These are phyloP conservation scores for Aegilops speltoides DNA, from an alignment of 176 grass and related monocot genomes.

Conservation along the genomic window DNA sequence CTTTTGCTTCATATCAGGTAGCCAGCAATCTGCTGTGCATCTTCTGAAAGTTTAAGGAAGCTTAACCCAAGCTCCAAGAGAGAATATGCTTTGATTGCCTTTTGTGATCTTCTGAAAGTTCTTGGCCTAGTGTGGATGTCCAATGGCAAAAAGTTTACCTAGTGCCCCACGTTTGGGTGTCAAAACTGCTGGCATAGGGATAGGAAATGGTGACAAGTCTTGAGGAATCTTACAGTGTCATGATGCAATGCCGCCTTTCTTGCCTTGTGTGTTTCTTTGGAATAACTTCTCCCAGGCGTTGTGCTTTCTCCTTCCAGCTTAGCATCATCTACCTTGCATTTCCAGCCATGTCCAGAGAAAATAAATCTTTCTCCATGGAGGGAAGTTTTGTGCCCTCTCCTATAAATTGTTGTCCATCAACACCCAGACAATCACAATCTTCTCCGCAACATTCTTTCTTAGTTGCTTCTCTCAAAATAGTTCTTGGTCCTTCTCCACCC, in stretches of 20 bases:
- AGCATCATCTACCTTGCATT: constrained; percentile 28
- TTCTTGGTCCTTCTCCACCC: background rate
- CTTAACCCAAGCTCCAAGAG: background rate
- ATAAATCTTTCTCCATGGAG: constrained; percentile 37
- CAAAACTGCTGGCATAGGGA: background rate
- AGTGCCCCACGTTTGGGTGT: background rate
- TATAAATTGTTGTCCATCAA: constrained; percentile 57
- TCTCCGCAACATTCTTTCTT: constrained; percentile 12
- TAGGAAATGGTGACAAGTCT: constrained; percentile 1
- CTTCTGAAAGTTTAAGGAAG: background rate
- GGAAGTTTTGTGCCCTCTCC: constrained; percentile 38
- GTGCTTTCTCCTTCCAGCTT: constrained; percentile 56
- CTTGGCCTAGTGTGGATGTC: background rate
- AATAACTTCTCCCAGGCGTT: constrained; percentile 62
- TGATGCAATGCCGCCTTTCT: constrained; percentile 59
- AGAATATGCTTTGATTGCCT: background rate
- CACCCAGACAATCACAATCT: constrained; percentile 33
- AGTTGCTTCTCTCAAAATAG: background rate
- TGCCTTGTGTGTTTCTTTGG: constrained; percentile 54
- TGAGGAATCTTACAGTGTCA: constrained; percentile 35
- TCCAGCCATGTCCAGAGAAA: constrained; percentile 45
- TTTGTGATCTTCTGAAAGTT: constrained; percentile 2
- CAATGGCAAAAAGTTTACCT: background rate
- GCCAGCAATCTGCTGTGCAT: background rate
- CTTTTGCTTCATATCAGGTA: background rate